A percentile compares a stretch with the other conserved stretches of the same genome.
phyloP scores from a whole-genome alignment of 495 filamentous ascomycete species.

The Cladorrhinum samala region DNA sequence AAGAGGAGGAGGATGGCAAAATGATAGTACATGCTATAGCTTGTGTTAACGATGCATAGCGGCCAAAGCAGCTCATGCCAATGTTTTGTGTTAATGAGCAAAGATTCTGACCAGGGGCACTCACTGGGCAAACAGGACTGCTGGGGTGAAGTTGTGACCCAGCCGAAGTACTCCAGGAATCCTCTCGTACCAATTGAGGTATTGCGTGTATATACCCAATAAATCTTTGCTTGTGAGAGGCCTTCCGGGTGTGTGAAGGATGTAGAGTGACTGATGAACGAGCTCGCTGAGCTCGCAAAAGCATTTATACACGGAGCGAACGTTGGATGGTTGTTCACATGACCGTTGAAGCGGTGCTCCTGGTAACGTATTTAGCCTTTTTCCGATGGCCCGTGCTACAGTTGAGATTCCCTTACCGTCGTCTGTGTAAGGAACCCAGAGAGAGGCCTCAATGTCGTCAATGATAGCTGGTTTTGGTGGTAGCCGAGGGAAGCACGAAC shows the following conservation, averaged over 20 bases:
- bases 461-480: constrained; percentile 53
- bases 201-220: constrained; percentile 51
- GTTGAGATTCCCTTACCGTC: constrained; percentile 36
- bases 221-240: constrained; percentile 53
- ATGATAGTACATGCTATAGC: constrained; percentile 57
- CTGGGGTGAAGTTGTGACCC: constrained; percentile 53
- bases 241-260: constrained; percentile 55
- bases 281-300: constrained; percentile 63
- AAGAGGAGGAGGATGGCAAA: constrained; percentile 58
- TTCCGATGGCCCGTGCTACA: neutral
- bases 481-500: constrained; percentile 49
- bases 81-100: neutral
- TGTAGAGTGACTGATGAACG: constrained; percentile 57
- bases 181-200: constrained; percentile 55
- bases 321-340: constrained; percentile 49
- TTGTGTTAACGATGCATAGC: neutral
- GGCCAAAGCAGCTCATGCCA: constrained; percentile 7
- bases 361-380: constrained; percentile 20
- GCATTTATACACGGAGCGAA: constrained; percentile 53
- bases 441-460: constrained; percentile 45
- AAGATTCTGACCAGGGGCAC: constrained; percentile 21
- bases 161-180: constrained; percentile 54
- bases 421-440: constrained; percentile 56
- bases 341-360: constrained; percentile 42
- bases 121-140: constrained; percentile 60